phyloP scores from a whole-genome alignment of 139 green algal species.

The Closterium sp. region DNA sequence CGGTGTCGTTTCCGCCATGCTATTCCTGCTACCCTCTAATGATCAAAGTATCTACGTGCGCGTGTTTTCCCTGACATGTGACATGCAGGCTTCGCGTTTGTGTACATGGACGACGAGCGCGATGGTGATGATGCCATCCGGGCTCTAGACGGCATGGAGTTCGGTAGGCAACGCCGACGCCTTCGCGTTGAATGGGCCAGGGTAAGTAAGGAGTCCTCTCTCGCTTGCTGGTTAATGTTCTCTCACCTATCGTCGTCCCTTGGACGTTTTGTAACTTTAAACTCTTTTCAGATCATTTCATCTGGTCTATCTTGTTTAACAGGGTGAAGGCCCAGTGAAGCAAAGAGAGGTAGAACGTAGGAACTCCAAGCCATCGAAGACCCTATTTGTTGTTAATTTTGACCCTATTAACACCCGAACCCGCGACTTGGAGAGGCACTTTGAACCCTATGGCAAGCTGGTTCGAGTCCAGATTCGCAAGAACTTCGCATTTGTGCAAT shows the following conservation, averaged over 20 bases:
- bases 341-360: conserved; percentile 30
- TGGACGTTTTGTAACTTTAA: too few species aligned
- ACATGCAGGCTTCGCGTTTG: conserved; percentile 51
- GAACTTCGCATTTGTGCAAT: conserved; percentile 57
- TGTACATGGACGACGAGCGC: conserved; percentile 54
- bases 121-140: conserved; percentile 52
- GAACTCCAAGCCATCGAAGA: conserved; percentile 26
- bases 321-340: conserved; percentile 41
- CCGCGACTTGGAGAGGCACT: conserved; percentile 41
- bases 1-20: too few species aligned
- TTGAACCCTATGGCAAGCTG: conserved; percentile 42
- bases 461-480: conserved; percentile 47
- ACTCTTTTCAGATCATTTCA: conserved; percentile 4
- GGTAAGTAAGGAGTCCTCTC: conserved; percentile 12
- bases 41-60: too few species aligned
- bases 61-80: background rate
- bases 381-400: conserved; percentile 57
- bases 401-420: conserved; percentile 28
- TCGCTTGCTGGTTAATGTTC: too few species aligned
- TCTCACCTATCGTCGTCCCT: too few species aligned
- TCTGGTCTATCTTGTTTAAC: background rate
- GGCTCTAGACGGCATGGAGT: conserved; percentile 41
- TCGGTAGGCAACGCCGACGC: conserved; percentile 38
- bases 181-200: conserved; percentile 47
- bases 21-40: too few species aligned